Conservation (phyloP, 176 grass and related monocot genomes). For the Carex parvula region DNA sequence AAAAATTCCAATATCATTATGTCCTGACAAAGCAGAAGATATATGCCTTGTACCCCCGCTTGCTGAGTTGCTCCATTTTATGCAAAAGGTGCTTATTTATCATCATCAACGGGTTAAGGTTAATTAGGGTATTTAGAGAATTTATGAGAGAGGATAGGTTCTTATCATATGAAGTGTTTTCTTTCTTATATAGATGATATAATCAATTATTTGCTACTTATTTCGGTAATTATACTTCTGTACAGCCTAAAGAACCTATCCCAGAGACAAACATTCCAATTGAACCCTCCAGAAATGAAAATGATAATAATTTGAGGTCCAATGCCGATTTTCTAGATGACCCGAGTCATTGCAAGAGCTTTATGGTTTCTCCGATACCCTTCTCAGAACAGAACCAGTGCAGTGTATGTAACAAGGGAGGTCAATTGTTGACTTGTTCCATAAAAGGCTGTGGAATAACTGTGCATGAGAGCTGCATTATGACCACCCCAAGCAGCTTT, state of each 20-base stretch:
- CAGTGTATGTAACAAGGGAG: slow-evolving; percentile 17
- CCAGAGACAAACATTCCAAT: background rate
- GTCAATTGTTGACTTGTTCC: slow-evolving; percentile 23
- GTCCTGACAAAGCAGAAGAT: background rate
- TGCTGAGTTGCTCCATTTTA: background rate
- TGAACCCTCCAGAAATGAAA: background rate
- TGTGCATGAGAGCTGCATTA: slow-evolving; percentile 24
- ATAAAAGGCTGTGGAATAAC: slow-evolving; percentile 20
- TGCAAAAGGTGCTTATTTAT: background rate
- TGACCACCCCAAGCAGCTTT: slow-evolving; percentile 1
- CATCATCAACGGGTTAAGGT: background rate
- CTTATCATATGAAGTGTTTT: background rate
- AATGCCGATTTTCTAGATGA: background rate
- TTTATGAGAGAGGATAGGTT: background rate
- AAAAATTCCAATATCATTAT: background rate
- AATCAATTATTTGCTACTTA: background rate
- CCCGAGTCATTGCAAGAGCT: background rate
- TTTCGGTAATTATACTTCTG: slow-evolving; percentile 1
- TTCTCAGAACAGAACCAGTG: slow-evolving; percentile 17
- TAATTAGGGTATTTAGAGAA: background rate
- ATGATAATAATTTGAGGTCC: slow-evolving; percentile 8
- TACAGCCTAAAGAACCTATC: slow-evolving; percentile 5
- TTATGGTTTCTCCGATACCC: background rate
- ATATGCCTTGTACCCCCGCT: background rate
- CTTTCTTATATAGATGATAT: background rate